phyloP scores from a whole-genome alignment of 1,284 basidiomycete genomes.

The Cystobasidium pallidum region DNA sequence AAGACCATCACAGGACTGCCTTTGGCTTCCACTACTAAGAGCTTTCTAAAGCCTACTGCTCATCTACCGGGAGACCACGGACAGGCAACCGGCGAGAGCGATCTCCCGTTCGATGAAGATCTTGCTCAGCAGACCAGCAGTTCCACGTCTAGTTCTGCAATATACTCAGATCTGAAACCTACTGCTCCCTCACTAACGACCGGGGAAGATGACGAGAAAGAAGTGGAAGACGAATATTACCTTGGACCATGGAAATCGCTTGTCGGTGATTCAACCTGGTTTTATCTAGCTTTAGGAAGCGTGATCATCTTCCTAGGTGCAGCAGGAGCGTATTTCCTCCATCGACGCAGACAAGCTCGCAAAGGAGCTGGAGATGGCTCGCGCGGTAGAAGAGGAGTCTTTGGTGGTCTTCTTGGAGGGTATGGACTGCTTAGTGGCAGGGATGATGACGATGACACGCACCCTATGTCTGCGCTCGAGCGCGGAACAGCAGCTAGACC shows the following conservation, averaged over 20 bases:
- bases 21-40: constrained; percentile 60
- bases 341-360: constrained; percentile 49
- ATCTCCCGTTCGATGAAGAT: constrained; percentile 38
- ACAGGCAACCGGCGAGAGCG: constrained; percentile 54
- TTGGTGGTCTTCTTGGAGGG: constrained; percentile 46
- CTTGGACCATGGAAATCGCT: constrained; percentile 48
- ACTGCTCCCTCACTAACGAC: constrained; percentile 1
- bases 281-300: constrained; percentile 56
- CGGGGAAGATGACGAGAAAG: constrained; percentile 11
- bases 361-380: constrained; percentile 39
- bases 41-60: constrained; percentile 80
- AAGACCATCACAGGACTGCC: constrained; percentile 10
- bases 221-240: constrained; percentile 39
- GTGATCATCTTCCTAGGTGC: constrained; percentile 56
- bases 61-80: constrained; percentile 84
- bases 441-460: constrained; percentile 55
- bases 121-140: constrained; percentile 13
- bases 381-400: constrained; percentile 20
- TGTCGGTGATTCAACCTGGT: constrained; percentile 55
- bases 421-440: constrained; percentile 57
- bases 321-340: constrained; percentile 56
- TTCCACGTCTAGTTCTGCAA: not conserved
- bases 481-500: constrained; percentile 38
- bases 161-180: not conserved
- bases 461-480: constrained; percentile 51